phyloP scores from a whole-genome alignment of 495 filamentous ascomycete genomes.

The Annulohypoxylon stygium region DNA sequence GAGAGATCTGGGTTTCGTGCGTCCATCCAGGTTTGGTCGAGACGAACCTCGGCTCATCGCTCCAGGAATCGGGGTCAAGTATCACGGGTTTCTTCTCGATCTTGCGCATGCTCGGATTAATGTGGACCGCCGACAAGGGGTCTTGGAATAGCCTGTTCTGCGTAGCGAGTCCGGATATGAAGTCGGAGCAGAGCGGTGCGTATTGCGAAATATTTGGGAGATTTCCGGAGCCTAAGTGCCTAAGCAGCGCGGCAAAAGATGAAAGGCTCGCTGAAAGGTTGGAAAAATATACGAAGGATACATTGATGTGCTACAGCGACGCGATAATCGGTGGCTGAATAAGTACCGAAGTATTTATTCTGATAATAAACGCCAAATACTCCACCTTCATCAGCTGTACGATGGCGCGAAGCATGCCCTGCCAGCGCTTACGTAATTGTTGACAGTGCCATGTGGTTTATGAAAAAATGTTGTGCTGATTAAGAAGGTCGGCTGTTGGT shows the following conservation, averaged over 20 bases:
- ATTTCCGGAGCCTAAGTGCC: slow-evolving; percentile 51
- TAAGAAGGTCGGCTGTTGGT: no score
- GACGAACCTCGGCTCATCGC: slow-evolving; percentile 50
- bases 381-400: no score
- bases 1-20: slow-evolving; percentile 56
- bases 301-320: no score
- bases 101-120: slow-evolving; percentile 45
- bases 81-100: slow-evolving; percentile 44
- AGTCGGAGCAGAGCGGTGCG: slow-evolving; percentile 54
- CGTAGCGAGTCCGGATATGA: slow-evolving; percentile 57
- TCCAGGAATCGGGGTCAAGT: slow-evolving; percentile 31
- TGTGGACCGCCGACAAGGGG: slow-evolving; percentile 54
- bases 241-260: slow-evolving; percentile 50
- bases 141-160: slow-evolving; percentile 58
- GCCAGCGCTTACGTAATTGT: no score
- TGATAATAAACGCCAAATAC: no score
- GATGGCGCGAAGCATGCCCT: no score
- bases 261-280: slow-evolving; percentile 47
- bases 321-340: no score
- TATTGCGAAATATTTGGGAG: slow-evolving; percentile 51
- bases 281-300: slow-evolving; percentile 30
- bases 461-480: no score
- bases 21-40: slow-evolving; percentile 63
- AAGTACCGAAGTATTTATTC: no score
- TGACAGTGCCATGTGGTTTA: no score